Evolutionary conservation across 1,284 basidiomycete species (phyloP).

Genomic region (Ustanciosporium gigantosporum): DNA sequence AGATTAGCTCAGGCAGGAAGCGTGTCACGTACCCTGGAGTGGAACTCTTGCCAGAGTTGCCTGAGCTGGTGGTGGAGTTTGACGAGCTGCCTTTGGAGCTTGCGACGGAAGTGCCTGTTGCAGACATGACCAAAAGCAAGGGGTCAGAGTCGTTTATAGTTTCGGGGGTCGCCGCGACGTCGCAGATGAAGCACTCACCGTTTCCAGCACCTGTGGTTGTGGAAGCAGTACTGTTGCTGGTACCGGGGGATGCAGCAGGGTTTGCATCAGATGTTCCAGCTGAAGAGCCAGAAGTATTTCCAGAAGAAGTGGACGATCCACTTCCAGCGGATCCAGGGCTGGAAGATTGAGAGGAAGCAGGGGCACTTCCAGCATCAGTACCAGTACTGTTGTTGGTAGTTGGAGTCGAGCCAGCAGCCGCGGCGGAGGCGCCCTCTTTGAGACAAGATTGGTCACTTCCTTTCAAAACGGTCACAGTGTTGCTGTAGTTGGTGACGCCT

Average conservation of each 20-base stretch:
- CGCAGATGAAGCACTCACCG: too few species aligned
- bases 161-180: too few species aligned
- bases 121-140: too few species aligned
- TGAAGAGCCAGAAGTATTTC: too few species aligned
- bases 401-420: constrained; percentile 8
- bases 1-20: background rate
- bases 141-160: too few species aligned
- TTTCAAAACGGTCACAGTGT: constrained; percentile 11
- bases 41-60: background rate
- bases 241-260: background rate
- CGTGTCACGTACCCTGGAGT: background rate
- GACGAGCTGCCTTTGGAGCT: background rate
- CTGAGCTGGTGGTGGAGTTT: background rate
- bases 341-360: too few species aligned
- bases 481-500: constrained; percentile 21
- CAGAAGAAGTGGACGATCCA: too few species aligned
- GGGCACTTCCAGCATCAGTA: background rate
- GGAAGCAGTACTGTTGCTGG: background rate
- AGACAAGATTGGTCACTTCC: constrained; percentile 25
- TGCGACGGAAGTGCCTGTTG: too few species aligned
- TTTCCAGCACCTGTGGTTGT: too few species aligned
- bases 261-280: background rate
- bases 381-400: background rate
- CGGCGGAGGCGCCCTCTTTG: constrained; percentile 4
- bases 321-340: too few species aligned